phyloP scores from a whole-genome alignment of 2,329 filamentous ascomycete species.

The Rugonectria rugulosa region DNA sequence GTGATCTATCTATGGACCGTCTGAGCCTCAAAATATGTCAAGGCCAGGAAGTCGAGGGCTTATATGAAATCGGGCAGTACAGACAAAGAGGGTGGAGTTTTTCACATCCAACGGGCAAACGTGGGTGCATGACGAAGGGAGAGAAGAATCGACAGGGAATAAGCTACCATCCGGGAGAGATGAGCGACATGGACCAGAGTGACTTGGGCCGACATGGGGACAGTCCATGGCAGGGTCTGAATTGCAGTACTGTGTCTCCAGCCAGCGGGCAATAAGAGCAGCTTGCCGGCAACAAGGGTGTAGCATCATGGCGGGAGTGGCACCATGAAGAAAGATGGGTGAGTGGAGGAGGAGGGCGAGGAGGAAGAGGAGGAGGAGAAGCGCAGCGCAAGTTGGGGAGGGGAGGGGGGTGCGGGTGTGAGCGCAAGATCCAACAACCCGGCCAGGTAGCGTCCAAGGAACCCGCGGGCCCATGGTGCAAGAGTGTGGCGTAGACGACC shows the following conservation, averaged over 20 bases:
- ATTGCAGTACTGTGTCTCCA: constrained; percentile 31
- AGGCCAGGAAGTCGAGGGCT: constrained; percentile 41
- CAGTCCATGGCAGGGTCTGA: constrained; percentile 37
- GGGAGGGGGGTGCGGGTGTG: constrained; percentile 25
- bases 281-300: constrained; percentile 32
- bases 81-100: constrained; percentile 30
- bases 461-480: constrained; percentile 36
- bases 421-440: constrained; percentile 28
- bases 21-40: constrained; percentile 40
- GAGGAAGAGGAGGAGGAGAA: constrained; percentile 16
- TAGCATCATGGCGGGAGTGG: constrained; percentile 37
- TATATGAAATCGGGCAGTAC: constrained; percentile 43
- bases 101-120: constrained; percentile 29
- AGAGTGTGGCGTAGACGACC: constrained; percentile 42
- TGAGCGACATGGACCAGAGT: constrained; percentile 35
- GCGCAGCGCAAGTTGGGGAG: constrained; percentile 9
- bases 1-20: constrained; percentile 42
- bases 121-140: constrained; percentile 41
- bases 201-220: constrained; percentile 26
- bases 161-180: constrained; percentile 36
- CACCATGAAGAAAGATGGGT: constrained; percentile 35
- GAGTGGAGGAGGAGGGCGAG: constrained; percentile 25
- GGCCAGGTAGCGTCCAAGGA: constrained; percentile 34
- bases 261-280: constrained; percentile 37
- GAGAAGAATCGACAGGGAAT: constrained; percentile 37